Evolutionary conservation across 805 yeast genomes (phyloP).

Genomic region (Monosporozyma unispora): DNA sequence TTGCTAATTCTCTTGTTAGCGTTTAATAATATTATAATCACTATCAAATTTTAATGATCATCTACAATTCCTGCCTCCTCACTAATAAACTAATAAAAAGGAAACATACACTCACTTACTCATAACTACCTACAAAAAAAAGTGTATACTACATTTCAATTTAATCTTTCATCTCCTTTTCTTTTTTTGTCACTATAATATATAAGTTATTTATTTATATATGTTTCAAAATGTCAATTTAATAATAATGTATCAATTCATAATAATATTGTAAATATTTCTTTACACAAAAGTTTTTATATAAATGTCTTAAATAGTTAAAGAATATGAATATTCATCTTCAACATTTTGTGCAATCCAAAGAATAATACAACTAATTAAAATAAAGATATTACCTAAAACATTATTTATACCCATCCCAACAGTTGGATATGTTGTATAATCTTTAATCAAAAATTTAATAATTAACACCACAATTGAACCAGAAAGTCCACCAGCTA

Average conservation of each 20-base stretch:
- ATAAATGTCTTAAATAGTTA: constrained; percentile 47
- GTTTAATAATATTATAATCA: neutral
- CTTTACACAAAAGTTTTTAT: neutral
- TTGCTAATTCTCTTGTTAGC: neutral
- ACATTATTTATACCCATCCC: constrained; percentile 93
- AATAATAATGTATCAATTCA: neutral
- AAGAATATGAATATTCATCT: constrained; percentile 89
- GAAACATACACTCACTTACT: neutral
- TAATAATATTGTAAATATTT: no score
- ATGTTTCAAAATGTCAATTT: neutral
- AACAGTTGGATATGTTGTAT: constrained; percentile 68
- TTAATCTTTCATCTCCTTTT: no score
- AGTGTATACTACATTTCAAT: neutral
- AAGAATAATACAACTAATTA: constrained; percentile 79
- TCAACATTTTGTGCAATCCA: constrained; percentile 96
- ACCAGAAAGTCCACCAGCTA: constrained; percentile 93
- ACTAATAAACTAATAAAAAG: no score
- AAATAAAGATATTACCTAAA: constrained; percentile 63
- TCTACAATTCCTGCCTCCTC: no score
- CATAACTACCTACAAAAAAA: neutral
- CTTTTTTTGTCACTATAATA: no score
- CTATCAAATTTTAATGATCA: neutral
- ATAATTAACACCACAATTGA: constrained; percentile 79
- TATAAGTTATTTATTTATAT: no score
- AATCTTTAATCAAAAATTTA: constrained; percentile 73